Evolutionary conservation across 2,329 filamentous ascomycete species (phyloP), one percentile per base, ranked within the genome.

Genomic region (Xylogone sp.): DNA sequence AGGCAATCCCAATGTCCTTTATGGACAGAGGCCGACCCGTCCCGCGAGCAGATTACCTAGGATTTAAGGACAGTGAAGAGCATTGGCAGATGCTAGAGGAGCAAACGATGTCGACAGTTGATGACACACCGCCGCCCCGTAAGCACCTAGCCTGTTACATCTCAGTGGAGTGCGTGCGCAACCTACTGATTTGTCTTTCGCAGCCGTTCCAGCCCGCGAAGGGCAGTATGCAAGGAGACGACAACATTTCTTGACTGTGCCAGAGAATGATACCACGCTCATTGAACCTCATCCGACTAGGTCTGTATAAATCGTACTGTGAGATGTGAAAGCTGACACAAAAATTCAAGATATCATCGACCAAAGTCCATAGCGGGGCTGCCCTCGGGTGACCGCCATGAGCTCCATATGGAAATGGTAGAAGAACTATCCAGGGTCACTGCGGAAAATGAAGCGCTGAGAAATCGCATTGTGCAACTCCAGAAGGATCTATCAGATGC

Each of bases 401-500:
- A 39, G 12, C n/a, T 18, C 12, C 10, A 18, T 16, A 18, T 16
- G n/a, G 34, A 39, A 39, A 39, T 16, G 8, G n/a, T 18, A 16
- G 34, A 39, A 39, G 4, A 39, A 39, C n/a, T 39, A 18, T 39
- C 34, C 4, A 39, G 34, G 34, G 34, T 18, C 34, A 39, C 4
- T 39, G n/a, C 8, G n/a, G 34, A 39, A 18, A 39, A 39, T 16
- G 34, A 13, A 18, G n/a, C 34, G 12, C 34, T 39, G 34, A 39
- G n/a, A 39, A 45, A 45, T 10, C 43, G 21, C 8, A 27, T 45
- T 19, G 20, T 21, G 8, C 27, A 20, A 21, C 45, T 47, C 16
- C 45, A 34, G 10, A 49, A 44, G 21, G 24, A 49, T 20, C 43
- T 56, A 16, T n/a, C 45, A 20, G 54, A 52, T 22, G 34, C 53